Evolutionary conservation across 108 stramenopile genomes (phyloP), one percentile per base, ranked within the genome.

Genomic region (Epipyxis sp.): DNA sequence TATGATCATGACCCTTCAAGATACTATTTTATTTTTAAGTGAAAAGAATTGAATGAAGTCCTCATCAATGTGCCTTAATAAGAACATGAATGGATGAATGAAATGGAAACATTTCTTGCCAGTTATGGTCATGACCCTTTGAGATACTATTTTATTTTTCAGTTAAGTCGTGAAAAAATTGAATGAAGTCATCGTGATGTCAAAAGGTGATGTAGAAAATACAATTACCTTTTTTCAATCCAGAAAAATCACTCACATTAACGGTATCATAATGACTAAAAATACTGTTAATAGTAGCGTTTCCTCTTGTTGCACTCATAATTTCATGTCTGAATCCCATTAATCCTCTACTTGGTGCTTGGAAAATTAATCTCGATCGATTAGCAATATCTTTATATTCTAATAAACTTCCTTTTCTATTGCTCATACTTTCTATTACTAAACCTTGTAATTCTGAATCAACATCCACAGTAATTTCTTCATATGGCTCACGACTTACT

Each of bases 261-360:
- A 74, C 71, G 16, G 40, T 30, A 42, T 74, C 71, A 37, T 74
- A 74, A 42, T 74, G 71, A 27, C 41, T 43, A 42, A 74, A 74
- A 20, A 57, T 54, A 20, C 10, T 13, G 32, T 74, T 74, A 16
- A 74, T 32, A 10, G 71, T 74, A 13, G 50, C 71, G 25, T 74
- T 74, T 6, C 71, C 71, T n/a, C 71, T 13, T 13, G 71, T 74
- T 29, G 34, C 6, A 10, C 25, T 74, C 20, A 57, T 6, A 57
- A 74, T 20, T 42, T 74, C 71, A 74, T 74, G 32, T 10, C 71
- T 13, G 34, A 74, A 74, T 6, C 71, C 71, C 71, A 74, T 74
- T 32, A 74, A 27, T 3, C 71, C 71, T 30, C 71, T 13, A 27
- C n/a, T 30, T 30, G 71, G 71, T 6, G 43, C 71, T 37, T 39